These are phyloP conservation scores for Helianthus tuberosus DNA, from an alignment of 129 eudicot species.

Conservation along the genomic window DNA sequence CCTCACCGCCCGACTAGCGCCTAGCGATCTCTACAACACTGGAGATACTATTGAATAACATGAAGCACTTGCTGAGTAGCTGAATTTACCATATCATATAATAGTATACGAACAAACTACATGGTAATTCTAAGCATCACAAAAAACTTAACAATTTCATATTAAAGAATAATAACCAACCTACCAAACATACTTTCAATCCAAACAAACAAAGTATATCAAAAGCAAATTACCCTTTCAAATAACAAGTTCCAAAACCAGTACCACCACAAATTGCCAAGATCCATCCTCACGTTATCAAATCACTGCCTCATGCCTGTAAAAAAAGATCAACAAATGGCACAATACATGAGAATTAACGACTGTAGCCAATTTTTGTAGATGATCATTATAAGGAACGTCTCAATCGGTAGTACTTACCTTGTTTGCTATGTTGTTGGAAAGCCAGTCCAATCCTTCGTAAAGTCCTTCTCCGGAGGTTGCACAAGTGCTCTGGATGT, in stretches of 20 bases:
- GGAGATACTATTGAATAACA: not conserved
- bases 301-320: slow-evolving; percentile 39
- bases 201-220: slow-evolving; percentile 35
- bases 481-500: slow-evolving; percentile 99
- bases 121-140: slow-evolving; percentile 20
- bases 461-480: slow-evolving; percentile 99
- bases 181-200: slow-evolving; percentile 24
- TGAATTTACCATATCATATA: slow-evolving; percentile 14
- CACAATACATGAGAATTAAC: not conserved
- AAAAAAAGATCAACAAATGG: not conserved
- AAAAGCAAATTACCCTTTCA: slow-evolving; percentile 24
- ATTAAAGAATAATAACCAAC: slow-evolving; percentile 28
- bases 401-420: slow-evolving; percentile 35
- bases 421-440: slow-evolving; percentile 99
- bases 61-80: not conserved
- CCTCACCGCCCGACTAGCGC: too few relatives aligned
- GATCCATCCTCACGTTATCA: slow-evolving; percentile 20
- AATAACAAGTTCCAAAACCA: slow-evolving; percentile 28
- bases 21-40: too few relatives aligned
- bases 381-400: not conserved
- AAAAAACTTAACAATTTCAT: slow-evolving; percentile 25
- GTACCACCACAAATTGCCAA: slow-evolving; percentile 22
- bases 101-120: slow-evolving; percentile 33
- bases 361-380: not conserved
- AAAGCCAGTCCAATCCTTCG: slow-evolving; percentile 98